Percentiles rank a stretch among this genome's conserved stretches.
phyloP scores from a whole-genome alignment of 805 yeast genomes.

The Nakazawaea siamensis region DNA sequence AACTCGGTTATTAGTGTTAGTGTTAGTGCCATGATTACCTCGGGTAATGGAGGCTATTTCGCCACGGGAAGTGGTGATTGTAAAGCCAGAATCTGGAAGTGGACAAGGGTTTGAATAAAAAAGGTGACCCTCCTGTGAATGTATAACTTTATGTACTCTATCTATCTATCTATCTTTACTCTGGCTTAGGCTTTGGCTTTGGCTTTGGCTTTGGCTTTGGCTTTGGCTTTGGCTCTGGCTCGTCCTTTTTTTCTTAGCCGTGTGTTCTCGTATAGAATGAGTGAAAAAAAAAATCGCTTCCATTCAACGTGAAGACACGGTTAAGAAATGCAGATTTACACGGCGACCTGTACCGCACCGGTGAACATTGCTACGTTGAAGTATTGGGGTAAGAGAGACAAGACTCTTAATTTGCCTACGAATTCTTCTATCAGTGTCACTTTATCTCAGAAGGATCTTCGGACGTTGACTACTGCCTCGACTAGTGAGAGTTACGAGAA shows the following conservation, averaged over 20 bases:
- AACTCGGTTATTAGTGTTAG: slow-evolving; percentile 93
- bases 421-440: slow-evolving; percentile 95
- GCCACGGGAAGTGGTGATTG: slow-evolving; percentile 98
- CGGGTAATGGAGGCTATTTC: slow-evolving; percentile 63
- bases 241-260: too few relatives aligned
- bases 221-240: too few relatives aligned
- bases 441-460: slow-evolving; percentile 79
- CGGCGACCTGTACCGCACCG: slow-evolving; percentile 90
- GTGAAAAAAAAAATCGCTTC: too few relatives aligned
- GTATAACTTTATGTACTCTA: too few relatives aligned
- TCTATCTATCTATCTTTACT: too few relatives aligned
- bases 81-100: slow-evolving; percentile 94
- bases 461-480: slow-evolving; percentile 87
- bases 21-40: slow-evolving; percentile 68
- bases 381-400: slow-evolving; percentile 98
- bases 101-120: slow-evolving; percentile 23
- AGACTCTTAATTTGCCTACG: slow-evolving; percentile 82
- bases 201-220: too few relatives aligned
- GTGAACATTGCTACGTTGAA: slow-evolving; percentile 96
- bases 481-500: slow-evolving; percentile 45
- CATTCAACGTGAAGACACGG: too few relatives aligned
- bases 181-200: too few relatives aligned
- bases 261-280: too few relatives aligned
- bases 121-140: too few relatives aligned
- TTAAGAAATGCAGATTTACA: slow-evolving; percentile 34